Conservation (phyloP, 176 grass and related monocot species). For the Pontederia crassipes region DNA sequence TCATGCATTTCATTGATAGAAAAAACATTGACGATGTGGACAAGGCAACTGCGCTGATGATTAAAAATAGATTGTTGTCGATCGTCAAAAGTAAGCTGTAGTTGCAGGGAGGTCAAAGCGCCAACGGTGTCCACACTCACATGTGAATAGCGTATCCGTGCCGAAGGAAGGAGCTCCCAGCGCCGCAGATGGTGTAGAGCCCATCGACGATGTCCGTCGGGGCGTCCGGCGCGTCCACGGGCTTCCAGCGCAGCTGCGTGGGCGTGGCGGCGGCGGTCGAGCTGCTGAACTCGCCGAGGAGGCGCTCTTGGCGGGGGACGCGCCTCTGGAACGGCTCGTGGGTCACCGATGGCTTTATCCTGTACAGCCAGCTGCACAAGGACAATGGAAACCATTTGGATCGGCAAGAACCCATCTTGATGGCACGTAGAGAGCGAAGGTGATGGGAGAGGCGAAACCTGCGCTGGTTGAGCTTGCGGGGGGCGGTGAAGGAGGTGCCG, state of each 20-base stretch:
- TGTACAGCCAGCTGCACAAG: conserved; percentile 59
- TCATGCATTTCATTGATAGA: too few relatives aligned
- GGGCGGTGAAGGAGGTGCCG: conserved; percentile 85
- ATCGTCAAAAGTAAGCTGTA: too few relatives aligned
- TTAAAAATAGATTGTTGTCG: too few relatives aligned
- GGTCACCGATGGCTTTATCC: conserved; percentile 96
- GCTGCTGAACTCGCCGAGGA: conserved; percentile 64
- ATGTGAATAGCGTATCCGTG: conserved; percentile 90
- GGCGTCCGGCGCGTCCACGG: conserved; percentile 31
- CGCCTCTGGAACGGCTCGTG: conserved; percentile 83
- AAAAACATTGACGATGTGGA: too few relatives aligned
- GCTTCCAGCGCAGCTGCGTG: conserved; percentile 82
- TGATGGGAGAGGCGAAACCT: conserved; percentile 17
- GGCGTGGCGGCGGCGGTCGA: conserved; percentile 53
- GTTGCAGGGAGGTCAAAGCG: not conserved
- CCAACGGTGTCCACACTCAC: conserved; percentile 17
- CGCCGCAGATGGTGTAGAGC: conserved; percentile 76
- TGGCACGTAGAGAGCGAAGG: too few relatives aligned
- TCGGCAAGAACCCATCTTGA: too few relatives aligned
- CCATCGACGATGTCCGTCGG: conserved; percentile 64
- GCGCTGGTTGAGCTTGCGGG: conserved; percentile 57
- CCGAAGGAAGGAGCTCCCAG: conserved; percentile 71
- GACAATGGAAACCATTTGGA: not conserved
- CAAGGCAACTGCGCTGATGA: too few relatives aligned
- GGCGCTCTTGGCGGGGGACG: conserved; percentile 33